phyloP scores from a whole-genome alignment of 2,329 filamentous ascomycete species.

The Trematosphaeria pertusa region DNA sequence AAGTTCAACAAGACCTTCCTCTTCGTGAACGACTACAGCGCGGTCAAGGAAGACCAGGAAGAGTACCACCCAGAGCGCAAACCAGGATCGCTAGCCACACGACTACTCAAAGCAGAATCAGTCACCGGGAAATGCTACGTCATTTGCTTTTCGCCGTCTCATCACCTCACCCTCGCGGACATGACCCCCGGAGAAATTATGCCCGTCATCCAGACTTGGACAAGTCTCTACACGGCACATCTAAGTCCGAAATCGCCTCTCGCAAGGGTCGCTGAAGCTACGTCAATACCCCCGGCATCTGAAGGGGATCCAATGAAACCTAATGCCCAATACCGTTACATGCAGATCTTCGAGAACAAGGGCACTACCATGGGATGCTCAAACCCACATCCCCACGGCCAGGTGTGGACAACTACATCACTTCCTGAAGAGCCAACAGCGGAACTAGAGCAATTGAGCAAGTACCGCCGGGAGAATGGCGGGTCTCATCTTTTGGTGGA shows the following conservation, averaged over 20 bases:
- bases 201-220: conserved; percentile 89
- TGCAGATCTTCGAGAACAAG: conserved; percentile 99
- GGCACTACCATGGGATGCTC: conserved; percentile 98
- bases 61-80: conserved; percentile 69
- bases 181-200: conserved; percentile 78
- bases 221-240: conserved; percentile 84
- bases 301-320: conserved; percentile 59
- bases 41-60: conserved; percentile 90
- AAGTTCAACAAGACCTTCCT: conserved; percentile 87
- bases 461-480: conserved; percentile 75
- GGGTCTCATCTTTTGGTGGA: conserved; percentile 82
- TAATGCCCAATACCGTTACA: conserved; percentile 84
- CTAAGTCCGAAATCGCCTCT: conserved; percentile 75
- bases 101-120: conserved; percentile 80
- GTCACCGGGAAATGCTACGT: conserved; percentile 98
- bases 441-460: conserved; percentile 78
- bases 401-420: conserved; percentile 92
- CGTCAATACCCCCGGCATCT: conserved; percentile 56
- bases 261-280: conserved; percentile 53
- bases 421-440: conserved; percentile 87
- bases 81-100: conserved; percentile 67
- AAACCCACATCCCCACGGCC: conserved; percentile 96
- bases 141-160: conserved; percentile 88
- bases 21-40: conserved; percentile 97
- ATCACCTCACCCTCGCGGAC: conserved; percentile 92